These are phyloP conservation scores for Aspergillus sclerotioniger DNA, from an alignment of 495 filamentous ascomycete species.

Conservation along the genomic window DNA sequence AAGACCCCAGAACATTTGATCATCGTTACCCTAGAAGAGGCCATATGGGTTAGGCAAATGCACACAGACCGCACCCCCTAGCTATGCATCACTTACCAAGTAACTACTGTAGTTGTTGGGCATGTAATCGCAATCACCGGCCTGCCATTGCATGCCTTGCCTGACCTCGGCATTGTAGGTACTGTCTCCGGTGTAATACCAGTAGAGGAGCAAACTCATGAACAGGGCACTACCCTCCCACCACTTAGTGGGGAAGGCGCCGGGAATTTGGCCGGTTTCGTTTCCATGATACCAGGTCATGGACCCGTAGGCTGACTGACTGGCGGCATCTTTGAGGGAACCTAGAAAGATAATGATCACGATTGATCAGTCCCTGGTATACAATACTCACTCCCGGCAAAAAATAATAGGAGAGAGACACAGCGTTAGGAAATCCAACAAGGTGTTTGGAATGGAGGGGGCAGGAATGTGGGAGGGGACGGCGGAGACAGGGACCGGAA, in stretches of 20 bases:
- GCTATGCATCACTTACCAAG: conserved; percentile 22
- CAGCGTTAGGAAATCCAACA: not conserved
- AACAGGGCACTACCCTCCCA: conserved; percentile 75
- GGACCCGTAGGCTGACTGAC: conserved; percentile 58
- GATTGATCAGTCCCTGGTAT: not conserved
- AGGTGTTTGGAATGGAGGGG: not conserved
- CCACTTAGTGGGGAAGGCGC: conserved; percentile 61
- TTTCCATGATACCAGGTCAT: conserved; percentile 70
- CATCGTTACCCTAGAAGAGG: conserved; percentile 50
- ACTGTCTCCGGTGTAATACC: conserved; percentile 54
- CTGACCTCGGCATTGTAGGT: conserved; percentile 51
- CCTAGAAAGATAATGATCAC: conserved; percentile 40
- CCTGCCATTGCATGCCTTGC: conserved; percentile 51
- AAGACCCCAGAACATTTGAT: conserved; percentile 58
- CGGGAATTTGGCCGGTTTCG: conserved; percentile 58
- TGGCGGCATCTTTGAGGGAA: conserved; percentile 63
- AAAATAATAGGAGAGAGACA: not conserved
- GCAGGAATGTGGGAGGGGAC: not conserved
- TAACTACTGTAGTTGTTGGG: conserved; percentile 40
- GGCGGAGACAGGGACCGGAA: not conserved
- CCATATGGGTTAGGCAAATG: conserved; percentile 1
- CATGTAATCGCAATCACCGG: conserved; percentile 51
- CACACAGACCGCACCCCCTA: not conserved
- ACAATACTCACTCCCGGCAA: not conserved
- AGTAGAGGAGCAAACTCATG: conserved; percentile 50